Evolutionary conservation across 2,329 filamentous ascomycete species (phyloP), one percentile per base, ranked within the genome.

Genomic region (Trichocomaceae sp.): DNA sequence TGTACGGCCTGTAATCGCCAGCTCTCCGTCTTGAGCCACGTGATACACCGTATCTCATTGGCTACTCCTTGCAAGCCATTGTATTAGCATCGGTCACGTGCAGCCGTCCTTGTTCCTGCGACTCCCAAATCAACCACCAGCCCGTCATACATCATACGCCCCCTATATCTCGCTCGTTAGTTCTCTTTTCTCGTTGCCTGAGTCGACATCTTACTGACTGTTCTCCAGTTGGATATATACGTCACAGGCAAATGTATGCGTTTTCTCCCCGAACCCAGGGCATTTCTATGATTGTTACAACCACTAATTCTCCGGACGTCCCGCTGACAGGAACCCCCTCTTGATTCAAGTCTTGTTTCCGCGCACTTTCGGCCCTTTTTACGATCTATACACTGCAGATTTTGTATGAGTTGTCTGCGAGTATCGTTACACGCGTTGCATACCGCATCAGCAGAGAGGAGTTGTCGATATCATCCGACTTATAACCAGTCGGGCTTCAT

Each of bases 81-180:
- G 52, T n/a, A n/a, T n/a, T n/a, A 46, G 52, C 52, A 54, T 35
- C 44, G 20, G 52, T 54, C 52, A 54, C 52, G 52, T 54, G 52
- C 45, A 49, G 37, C 39, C 37, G 20, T 20, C 47, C 35, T 45
- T 48, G 39, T 44, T 39, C 26, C 46, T 54, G 23, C 46, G n/a
- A 39, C 35, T 45, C 17, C 52, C 52, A 35, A 46, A 23, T 47
- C 29, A 39, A n/a, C n/a, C n/a, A 17, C 19, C 26, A 20, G 39
- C 20, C 44, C 22, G 44, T 31, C 45, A 50, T 41, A 37, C 33
- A 17, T 47, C 8, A 19, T 29, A n/a, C 37, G 26, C 23, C 22
- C n/a, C 45, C 44, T 53, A 17, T 53, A 20, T 47, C 42, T 45
- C 33, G 42, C 31, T 33, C 23, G 15, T 26, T 42, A 33, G 22